Evolutionary conservation across 148 eudicot genomes (phyloP).

Genomic region (Selenicereus undatus): DNA sequence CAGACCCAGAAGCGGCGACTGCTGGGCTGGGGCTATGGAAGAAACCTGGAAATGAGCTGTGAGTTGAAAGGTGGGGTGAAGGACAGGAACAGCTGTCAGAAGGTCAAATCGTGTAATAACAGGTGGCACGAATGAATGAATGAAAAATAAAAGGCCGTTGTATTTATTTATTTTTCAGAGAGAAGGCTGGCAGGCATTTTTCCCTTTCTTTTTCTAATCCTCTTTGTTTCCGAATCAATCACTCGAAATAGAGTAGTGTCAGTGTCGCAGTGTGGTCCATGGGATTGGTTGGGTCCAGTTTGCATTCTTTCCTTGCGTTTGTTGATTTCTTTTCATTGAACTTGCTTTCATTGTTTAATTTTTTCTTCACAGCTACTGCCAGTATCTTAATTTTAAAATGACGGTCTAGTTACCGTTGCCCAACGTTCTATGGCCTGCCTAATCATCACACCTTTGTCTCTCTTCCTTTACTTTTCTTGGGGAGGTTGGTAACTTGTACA

Average conservation of each 20-base stretch:
- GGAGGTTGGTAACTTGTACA: too few relatives aligned
- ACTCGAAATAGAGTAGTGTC: not conserved
- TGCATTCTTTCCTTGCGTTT: not conserved
- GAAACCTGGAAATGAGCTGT: not conserved
- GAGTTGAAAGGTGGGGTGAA: not conserved
- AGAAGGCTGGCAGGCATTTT: not conserved
- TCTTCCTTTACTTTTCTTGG: too few relatives aligned
- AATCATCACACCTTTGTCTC: not conserved
- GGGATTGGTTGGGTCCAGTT: not conserved
- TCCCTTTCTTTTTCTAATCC: not conserved
- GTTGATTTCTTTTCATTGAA: not conserved
- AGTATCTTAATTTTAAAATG: not conserved
- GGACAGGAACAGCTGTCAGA: not conserved
- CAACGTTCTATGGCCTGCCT: not conserved
- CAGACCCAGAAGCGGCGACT: too few relatives aligned
- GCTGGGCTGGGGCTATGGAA: too few relatives aligned
- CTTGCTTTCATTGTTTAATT: not conserved
- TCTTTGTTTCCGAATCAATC: not conserved
- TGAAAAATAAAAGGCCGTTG: too few relatives aligned
- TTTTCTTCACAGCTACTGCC: not conserved
- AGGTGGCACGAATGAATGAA: too few relatives aligned
- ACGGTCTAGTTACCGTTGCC: not conserved
- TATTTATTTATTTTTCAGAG: too few relatives aligned
- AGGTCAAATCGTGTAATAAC: not conserved
- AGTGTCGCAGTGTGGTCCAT: not conserved